Conservation (phyloP, 2,329 filamentous ascomycete genomes). For the Sporothrix pseudoabietina region DNA sequence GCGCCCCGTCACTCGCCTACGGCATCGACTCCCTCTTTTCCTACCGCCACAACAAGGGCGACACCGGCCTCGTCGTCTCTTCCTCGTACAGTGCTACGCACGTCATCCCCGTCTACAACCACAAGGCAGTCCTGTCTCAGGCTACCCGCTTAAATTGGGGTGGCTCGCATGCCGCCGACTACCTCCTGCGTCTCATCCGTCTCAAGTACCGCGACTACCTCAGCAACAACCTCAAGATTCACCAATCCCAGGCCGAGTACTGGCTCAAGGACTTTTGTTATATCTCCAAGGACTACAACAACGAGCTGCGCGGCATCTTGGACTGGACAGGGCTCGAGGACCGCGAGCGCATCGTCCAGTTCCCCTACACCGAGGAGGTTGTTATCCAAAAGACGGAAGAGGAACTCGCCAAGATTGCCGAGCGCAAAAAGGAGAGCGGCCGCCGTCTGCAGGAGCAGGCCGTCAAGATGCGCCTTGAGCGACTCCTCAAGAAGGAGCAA, state of each 20-base stretch:
- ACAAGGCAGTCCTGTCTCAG: conserved; percentile 79
- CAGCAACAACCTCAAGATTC: conserved; percentile 82
- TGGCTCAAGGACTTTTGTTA: conserved; percentile 90
- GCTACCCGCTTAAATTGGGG: conserved; percentile 94
- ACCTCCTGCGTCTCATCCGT: conserved; percentile 82
- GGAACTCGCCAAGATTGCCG: conserved; percentile 84
- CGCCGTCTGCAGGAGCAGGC: conserved; percentile 91
- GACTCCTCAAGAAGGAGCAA: conserved; percentile 92
- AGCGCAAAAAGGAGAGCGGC: conserved; percentile 93
- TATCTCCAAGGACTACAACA: conserved; percentile 78
- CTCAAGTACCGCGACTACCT: conserved; percentile 75
- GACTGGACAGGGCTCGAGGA: conserved; percentile 94
- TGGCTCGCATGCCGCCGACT: conserved; percentile 85
- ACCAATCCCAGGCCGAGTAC: conserved; percentile 81
- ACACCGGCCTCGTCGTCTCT: conserved; percentile 83
- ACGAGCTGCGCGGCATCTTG: conserved; percentile 73
- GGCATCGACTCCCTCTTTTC: conserved; percentile 97
- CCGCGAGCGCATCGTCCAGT: conserved; percentile 84
- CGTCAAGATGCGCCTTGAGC: conserved; percentile 94
- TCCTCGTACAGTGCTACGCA: conserved; percentile 94
- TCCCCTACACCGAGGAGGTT: conserved; percentile 89
- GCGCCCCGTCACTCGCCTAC: conserved; percentile 84
- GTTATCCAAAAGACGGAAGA: conserved; percentile 91
- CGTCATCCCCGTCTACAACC: conserved; percentile 87
- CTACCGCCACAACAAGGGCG: conserved; percentile 87